These are phyloP conservation scores for Brassica cretica DNA, from an alignment of 345 rosid species.

Conservation along the genomic window DNA sequence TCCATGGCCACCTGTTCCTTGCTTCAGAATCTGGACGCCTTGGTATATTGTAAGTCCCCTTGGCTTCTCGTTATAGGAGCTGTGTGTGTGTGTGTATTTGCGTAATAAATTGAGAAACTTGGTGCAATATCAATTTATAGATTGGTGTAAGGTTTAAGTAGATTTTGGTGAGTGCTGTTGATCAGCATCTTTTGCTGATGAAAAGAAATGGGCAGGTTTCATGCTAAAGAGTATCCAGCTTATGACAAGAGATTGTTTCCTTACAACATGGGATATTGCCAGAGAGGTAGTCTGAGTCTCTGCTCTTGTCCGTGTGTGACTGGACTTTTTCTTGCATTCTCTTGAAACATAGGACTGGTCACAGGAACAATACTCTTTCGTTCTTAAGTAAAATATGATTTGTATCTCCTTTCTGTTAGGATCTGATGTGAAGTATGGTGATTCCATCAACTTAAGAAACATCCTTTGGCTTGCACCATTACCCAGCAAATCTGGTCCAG, in stretches of 20 bases:
- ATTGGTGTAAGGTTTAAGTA: neutral
- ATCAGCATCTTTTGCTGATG: constrained; percentile 20
- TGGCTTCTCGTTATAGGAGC: neutral
- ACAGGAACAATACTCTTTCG: neutral
- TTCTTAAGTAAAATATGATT: constrained; percentile 4
- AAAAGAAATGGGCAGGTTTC: constrained; percentile 56
- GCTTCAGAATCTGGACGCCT: constrained; percentile 65
- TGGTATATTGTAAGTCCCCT: constrained; percentile 70
- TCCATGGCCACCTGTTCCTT: constrained; percentile 85
- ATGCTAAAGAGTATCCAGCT: constrained; percentile 90
- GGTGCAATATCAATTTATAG: neutral
- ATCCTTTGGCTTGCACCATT: constrained; percentile 94
- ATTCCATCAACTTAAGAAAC: constrained; percentile 84
- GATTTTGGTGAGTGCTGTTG: neutral
- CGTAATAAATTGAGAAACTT: constrained; percentile 1
- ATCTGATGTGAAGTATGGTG: constrained; percentile 61
- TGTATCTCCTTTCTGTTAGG: constrained; percentile 43
- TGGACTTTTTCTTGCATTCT: neutral
- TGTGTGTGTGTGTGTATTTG: neutral
- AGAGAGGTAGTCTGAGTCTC: constrained; percentile 54
- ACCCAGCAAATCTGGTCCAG: constrained; percentile 54
- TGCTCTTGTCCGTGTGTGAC: neutral
- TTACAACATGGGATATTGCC: constrained; percentile 83
- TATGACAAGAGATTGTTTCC: constrained; percentile 70
- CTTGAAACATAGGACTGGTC: neutral